These are phyloP conservation scores for Quercus glauca DNA, from an alignment of 306 rosid species.

Conservation along the genomic window DNA sequence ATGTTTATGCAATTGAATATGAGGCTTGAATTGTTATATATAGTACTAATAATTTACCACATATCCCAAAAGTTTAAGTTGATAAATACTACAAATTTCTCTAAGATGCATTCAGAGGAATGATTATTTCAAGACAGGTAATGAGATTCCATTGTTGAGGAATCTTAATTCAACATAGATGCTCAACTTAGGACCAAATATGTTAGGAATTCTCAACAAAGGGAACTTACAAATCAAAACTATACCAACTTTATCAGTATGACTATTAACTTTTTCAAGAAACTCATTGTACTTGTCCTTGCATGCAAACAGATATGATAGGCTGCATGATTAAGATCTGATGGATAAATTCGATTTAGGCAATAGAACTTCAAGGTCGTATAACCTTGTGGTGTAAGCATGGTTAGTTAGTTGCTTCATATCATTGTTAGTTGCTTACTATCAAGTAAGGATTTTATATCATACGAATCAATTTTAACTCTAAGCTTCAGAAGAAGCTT, in stretches of 20 bases:
- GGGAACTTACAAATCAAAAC: not conserved
- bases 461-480: not conserved
- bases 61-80: no score
- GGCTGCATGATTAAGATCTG: not conserved
- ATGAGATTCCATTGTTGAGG: not conserved
- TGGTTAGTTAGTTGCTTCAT: not conserved
- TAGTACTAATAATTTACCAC: not conserved
- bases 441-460: not conserved
- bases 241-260: not conserved
- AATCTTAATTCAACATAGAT: not conserved
- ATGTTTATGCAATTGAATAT: not conserved
- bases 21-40: not conserved
- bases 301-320: not conserved
- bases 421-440: not conserved
- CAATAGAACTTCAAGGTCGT: not conserved
- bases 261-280: not conserved
- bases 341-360: not conserved
- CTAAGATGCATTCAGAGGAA: not conserved
- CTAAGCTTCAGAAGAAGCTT: constrained; percentile 11
- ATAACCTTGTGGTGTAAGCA: not conserved
- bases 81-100: not conserved
- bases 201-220: not conserved
- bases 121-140: not conserved
- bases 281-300: not conserved
- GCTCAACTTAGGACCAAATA: not conserved